A percentile compares a stretch with the other conserved stretches of the same genome.
phyloP scores from a whole-genome alignment of 2,329 filamentous ascomycete species.

The Alternaria solani region DNA sequence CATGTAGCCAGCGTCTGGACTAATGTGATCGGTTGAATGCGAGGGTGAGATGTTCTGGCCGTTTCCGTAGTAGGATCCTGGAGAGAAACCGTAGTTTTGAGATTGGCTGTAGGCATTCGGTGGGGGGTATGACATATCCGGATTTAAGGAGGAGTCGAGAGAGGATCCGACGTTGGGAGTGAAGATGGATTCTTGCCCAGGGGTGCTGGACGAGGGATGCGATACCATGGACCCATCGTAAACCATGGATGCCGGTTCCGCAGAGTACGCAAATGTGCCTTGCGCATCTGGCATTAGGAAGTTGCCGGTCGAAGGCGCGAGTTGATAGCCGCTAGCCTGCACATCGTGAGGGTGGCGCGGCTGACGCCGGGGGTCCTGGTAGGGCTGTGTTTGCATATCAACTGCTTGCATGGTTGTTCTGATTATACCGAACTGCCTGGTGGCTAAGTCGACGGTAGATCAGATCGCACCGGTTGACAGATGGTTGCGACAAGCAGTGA shows the following conservation, averaged over 20 bases:
- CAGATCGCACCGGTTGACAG: conserved; percentile 15
- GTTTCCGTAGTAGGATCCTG: conserved; percentile 38
- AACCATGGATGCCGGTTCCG: conserved; percentile 45
- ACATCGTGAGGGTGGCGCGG: conserved; percentile 46
- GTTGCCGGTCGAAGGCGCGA: conserved; percentile 29
- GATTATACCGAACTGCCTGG: conserved; percentile 22
- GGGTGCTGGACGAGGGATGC: conserved; percentile 30
- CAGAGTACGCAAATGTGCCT: conserved; percentile 47
- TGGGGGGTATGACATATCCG: conserved; percentile 44
- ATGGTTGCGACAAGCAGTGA: conserved; percentile 16
- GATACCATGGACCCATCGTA: conserved; percentile 42
- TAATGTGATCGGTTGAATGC: conserved; percentile 50
- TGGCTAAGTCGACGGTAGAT: conserved; percentile 33
- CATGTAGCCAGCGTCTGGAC: conserved; percentile 45
- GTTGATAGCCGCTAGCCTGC: conserved; percentile 36
- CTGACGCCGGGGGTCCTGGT: conserved; percentile 45
- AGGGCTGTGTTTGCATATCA: conserved; percentile 46
- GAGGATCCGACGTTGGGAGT: conserved; percentile 45
- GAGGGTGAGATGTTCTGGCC: conserved; percentile 48
- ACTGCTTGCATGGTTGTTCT: conserved; percentile 40
- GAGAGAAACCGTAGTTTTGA: conserved; percentile 42
- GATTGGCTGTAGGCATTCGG: conserved; percentile 35
- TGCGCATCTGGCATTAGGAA: conserved; percentile 43
- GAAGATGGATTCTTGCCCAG: conserved; percentile 41
- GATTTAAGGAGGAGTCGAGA: conserved; percentile 48